Evolutionary conservation across 805 yeast genomes (phyloP).

Genomic region (Ogataea paradorogensis): DNA sequence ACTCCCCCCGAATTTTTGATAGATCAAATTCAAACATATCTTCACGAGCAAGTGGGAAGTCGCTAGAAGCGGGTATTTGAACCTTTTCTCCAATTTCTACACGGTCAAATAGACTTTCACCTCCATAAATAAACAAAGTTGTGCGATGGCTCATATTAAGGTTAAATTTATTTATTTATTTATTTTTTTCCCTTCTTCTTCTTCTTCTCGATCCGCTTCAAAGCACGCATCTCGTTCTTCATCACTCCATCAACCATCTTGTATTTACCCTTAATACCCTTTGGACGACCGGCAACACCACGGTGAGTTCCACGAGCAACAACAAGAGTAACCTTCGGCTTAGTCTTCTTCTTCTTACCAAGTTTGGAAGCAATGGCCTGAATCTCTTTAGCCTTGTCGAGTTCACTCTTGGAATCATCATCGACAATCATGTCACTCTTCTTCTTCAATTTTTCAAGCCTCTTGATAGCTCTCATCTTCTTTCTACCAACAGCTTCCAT

Average conservation of each 20-base stretch:
- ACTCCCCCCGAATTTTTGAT: constrained; percentile 5
- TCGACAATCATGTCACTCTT: constrained; percentile 90
- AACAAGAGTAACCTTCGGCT: constrained; percentile 84
- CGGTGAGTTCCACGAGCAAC: constrained; percentile 83
- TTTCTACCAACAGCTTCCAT: constrained; percentile 96
- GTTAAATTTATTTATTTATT: neutral
- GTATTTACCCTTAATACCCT: constrained; percentile 94
- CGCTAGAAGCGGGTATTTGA: constrained; percentile 18
- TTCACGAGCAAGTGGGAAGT: constrained; percentile 16
- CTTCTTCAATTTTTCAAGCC: constrained; percentile 86
- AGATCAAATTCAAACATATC: constrained; percentile 18
- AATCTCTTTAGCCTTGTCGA: constrained; percentile 93
- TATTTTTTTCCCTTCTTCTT: constrained; percentile 42
- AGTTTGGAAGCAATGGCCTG: constrained; percentile 78
- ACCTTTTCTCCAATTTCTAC: constrained; percentile 11
- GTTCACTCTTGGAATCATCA: constrained; percentile 81
- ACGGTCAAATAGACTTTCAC: constrained; percentile 15
- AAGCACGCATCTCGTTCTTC: constrained; percentile 96
- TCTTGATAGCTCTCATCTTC: constrained; percentile 85
- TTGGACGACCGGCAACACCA: constrained; percentile 92
- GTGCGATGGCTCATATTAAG: constrained; percentile 18
- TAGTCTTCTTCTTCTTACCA: constrained; percentile 62
- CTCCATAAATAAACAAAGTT: constrained; percentile 17
- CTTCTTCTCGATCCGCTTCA: constrained; percentile 86
- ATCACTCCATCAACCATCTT: constrained; percentile 98